Percentiles rank a stretch among this genome's conserved stretches.
phyloP scores from a whole-genome alignment of 2,329 filamentous ascomycete species.

The Sclerotiophoma versabilis region DNA sequence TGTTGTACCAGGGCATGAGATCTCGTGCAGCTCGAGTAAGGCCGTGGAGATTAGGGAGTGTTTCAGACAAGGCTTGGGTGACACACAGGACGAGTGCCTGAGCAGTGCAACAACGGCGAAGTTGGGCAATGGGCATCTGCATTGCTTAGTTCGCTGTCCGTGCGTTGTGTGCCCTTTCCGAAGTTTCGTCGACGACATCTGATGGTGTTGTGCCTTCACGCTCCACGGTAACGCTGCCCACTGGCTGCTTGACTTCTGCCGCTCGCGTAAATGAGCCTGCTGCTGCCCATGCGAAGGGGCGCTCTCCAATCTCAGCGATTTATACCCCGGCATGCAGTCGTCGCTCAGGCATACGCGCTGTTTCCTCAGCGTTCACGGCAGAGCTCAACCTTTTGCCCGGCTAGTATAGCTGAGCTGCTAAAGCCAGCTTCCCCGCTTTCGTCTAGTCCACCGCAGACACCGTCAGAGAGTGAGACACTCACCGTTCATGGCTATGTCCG shows the following conservation, averaged over 20 bases:
- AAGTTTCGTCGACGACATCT: slow-evolving; percentile 24
- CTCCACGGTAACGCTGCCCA: slow-evolving; percentile 24
- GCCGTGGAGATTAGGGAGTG: slow-evolving; percentile 18
- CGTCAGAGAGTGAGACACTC: slow-evolving; percentile 34
- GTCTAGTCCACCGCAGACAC: slow-evolving; percentile 56
- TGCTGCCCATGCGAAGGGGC: slow-evolving; percentile 31
- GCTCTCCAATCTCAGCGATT: slow-evolving; percentile 29
- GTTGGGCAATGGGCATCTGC: not conserved
- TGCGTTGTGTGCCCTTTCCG: slow-evolving; percentile 20
- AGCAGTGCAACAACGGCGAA: slow-evolving; percentile 5
- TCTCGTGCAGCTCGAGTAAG: slow-evolving; percentile 21
- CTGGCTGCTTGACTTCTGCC: slow-evolving; percentile 26
- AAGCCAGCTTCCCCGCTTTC: slow-evolving; percentile 56
- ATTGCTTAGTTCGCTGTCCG: not conserved
- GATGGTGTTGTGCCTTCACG: slow-evolving; percentile 22
- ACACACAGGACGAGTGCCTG: slow-evolving; percentile 8
- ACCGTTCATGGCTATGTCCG: slow-evolving; percentile 79
- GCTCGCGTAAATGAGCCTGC: slow-evolving; percentile 41
- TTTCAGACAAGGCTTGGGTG: slow-evolving; percentile 27
- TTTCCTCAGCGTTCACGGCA: slow-evolving; percentile 34
- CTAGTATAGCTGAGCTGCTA: slow-evolving; percentile 58
- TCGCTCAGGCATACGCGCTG: slow-evolving; percentile 24
- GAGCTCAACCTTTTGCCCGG: slow-evolving; percentile 39
- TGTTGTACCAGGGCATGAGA: slow-evolving; percentile 22
- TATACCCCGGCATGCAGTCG: slow-evolving; percentile 22